phyloP scores from a whole-genome alignment of 192 early-diverging fungal species.

The Podila epicladia region DNA sequence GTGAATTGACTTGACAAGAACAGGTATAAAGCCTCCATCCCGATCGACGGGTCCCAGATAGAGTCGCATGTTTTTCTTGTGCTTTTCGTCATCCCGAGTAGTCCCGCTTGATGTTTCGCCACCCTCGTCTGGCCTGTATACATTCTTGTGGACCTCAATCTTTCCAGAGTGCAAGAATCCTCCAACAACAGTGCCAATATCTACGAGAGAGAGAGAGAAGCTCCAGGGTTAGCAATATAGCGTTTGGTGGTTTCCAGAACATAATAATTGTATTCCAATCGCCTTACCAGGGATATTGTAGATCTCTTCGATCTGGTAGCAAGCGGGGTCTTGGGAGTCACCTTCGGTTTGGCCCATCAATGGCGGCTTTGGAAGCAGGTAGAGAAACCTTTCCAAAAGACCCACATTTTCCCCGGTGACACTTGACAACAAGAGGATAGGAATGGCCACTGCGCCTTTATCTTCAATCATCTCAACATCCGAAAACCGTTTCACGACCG shows the following conservation, averaged over 20 bases:
- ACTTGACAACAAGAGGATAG: constrained; percentile 86
- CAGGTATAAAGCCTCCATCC: constrained; percentile 66
- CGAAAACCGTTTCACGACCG: constrained; percentile 47
- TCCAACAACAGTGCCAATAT: constrained; percentile 71
- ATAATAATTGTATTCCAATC: neutral
- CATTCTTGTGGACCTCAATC: constrained; percentile 51
- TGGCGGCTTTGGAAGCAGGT: constrained; percentile 72
- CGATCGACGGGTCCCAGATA: constrained; percentile 45
- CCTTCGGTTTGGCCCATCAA: constrained; percentile 26
- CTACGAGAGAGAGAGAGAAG: constrained; percentile 34
- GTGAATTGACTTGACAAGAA: constrained; percentile 82
- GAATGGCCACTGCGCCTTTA: constrained; percentile 66
- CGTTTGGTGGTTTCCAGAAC: neutral
- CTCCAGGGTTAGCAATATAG: neutral
- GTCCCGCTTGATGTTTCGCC: neutral
- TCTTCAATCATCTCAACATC: constrained; percentile 26
- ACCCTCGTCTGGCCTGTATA: neutral
- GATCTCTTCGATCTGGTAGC: constrained; percentile 87
- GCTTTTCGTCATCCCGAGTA: neutral
- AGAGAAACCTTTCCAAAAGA: constrained; percentile 73
- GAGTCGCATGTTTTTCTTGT: constrained; percentile 45
- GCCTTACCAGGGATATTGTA: constrained; percentile 72
- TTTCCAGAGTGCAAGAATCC: constrained; percentile 66
- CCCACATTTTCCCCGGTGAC: constrained; percentile 81
- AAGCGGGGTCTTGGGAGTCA: constrained; percentile 53